Base-by-base conservation (phyloP, 179 eudicot genomes). In the Actinidia arguta region DNA sequence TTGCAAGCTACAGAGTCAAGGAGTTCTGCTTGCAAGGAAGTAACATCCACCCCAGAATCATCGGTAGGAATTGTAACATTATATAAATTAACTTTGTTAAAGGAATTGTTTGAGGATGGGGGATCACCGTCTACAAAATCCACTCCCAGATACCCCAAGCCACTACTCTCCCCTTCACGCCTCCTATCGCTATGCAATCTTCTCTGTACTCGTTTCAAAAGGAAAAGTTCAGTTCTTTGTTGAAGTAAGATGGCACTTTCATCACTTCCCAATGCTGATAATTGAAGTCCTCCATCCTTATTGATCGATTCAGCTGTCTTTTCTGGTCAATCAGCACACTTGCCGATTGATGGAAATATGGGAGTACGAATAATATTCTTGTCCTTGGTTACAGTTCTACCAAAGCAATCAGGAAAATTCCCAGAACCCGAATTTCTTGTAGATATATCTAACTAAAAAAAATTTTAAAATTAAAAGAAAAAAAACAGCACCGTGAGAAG, bases 391-490 rank as follows among this genome's bases (percentile, higher is more conserved):
- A 83, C 59, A 83, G 76, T 69, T 74, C 82, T 78, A 66, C 68
- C 90, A 5, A 63, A 52, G 83, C 84, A 56, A 68, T 83, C 84
- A 51, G 80, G 88, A 87, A 82, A 83, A 73, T 24, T 73, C 82
- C 83, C 92, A 74, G 89, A 81, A 82, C 71, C 75, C 50, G 84
- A 83, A 80, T 63, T 83, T 61, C 81, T 76, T 52, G 85, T 67
- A 75, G 91, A 80, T 51, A 84, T 79, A 78, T 86, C 91, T 70
- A 87, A 85, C 98, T 93, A 94, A n/a, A n/a, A n/a, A n/a, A n/a
- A n/a, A n/a, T n/a, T n/a, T n/a, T n/a, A n/a, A n/a, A n/a, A n/a
- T n/a, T n/a, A n/a, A n/a, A n/a, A n/a, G 69, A 64, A 85, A 63
- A 75, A 51, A 55, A 64, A 56, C n/a, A 63, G 82, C 24, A 11